Base-by-base conservation (phyloP, 202 grass and related monocot genomes). In the Saccharum hybrid region DNA sequence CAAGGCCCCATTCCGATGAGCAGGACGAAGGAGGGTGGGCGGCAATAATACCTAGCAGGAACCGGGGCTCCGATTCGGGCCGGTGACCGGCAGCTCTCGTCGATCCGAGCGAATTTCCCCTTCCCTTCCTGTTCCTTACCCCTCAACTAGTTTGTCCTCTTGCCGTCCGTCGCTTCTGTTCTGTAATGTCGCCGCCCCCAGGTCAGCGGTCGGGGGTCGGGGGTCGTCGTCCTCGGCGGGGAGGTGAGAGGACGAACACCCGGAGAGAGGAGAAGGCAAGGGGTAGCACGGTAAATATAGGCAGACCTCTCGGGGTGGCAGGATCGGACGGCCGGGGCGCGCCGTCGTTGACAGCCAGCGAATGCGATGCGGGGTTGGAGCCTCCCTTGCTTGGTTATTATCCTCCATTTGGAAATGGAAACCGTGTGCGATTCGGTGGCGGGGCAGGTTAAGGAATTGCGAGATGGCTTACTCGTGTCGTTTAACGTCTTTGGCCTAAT, bases 361-460 rank as follows among this genome's bases (percentile, higher is more conserved):
- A 73, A 48, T 36, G 83, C 79, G 67, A 68, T 75, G 66, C 82
- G 67, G 73, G 68, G 66, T 85, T 26, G 26, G 26, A 26, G 26
- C 26, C 26, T 26, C 26, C 26, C 26, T 26, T 46, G 60, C 23
- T 54, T 71, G 22, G n/a, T 76, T 81, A 10, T 5, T 26, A 9
- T 60, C 9, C 57, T 23, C 11, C 19, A 15, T 6, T 12, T 6
- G 5, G 54, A 59, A 21, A 59, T 59, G 54, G 4, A 73, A 73
- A 54, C 10, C 45, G 74, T 66, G 80, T 37, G 59, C 19, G 46
- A 72, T 83, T 79, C 13, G 86, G 7, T 80, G 13, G 19, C 41
- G 28, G 26, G 13, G n/a, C 18, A 26, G 4, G 13, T 49, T 37
- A 21, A 68, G 13, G 8, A 61, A 75, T 68, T 68, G 52, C 36